Evolutionary conservation across 2,329 filamentous ascomycete species (phyloP).

Genomic region (Metarhizium brunneum): DNA sequence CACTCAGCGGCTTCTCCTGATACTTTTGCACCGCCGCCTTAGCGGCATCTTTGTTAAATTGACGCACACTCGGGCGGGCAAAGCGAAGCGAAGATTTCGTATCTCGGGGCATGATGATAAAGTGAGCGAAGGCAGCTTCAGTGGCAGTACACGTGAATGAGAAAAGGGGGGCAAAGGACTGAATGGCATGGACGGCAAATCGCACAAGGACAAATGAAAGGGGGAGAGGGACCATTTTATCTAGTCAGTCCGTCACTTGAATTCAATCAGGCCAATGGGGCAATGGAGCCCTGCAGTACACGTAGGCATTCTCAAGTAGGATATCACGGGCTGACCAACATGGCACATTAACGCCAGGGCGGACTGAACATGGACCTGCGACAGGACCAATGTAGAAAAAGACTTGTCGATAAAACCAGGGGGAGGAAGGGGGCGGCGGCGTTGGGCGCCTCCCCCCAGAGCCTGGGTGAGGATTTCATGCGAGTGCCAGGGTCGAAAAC

Average conservation of each 20-base stretch:
- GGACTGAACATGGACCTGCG: not conserved
- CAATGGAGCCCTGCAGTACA: not conserved
- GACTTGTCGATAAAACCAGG: not conserved
- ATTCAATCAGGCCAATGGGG: not conserved
- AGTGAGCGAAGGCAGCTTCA: not conserved
- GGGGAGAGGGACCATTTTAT: not conserved
- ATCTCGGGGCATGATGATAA: not conserved
- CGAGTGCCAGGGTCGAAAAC: too few species aligned
- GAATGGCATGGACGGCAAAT: too few species aligned
- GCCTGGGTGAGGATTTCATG: not conserved
- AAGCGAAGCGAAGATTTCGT: not conserved
- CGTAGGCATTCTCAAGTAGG: not conserved
- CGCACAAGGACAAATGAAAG: too few species aligned
- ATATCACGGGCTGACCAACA: not conserved
- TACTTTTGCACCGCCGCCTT: slow-evolving; percentile 2
- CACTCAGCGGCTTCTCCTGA: not conserved
- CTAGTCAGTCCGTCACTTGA: not conserved
- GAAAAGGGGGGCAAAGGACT: too few species aligned
- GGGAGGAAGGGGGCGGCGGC: not conserved
- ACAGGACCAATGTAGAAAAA: not conserved
- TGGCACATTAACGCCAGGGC: not conserved
- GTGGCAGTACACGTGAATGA: too few species aligned
- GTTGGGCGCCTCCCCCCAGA: not conserved
- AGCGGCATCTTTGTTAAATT: not conserved
- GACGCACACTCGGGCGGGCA: not conserved